Percentiles rank a stretch among this genome's conserved stretches.
Evolutionary conservation across 441 rosid species (phyloP).

Genomic region (Rhodomyrtus psidioides): DNA sequence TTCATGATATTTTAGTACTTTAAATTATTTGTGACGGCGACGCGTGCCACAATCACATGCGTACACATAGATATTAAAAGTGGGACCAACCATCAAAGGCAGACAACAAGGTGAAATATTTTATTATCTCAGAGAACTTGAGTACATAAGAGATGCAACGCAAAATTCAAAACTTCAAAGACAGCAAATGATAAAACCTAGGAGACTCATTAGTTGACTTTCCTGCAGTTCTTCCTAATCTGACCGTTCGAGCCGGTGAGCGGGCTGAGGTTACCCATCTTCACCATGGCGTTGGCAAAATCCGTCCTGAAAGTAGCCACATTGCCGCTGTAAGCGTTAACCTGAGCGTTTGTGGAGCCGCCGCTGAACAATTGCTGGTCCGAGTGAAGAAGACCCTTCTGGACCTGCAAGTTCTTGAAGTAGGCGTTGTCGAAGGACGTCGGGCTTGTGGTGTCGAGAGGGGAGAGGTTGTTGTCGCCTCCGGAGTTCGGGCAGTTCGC

Average conservation of each 20-base stretch:
- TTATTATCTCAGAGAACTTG: background rate
- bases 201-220: conserved; percentile 7
- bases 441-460: conserved; percentile 2
- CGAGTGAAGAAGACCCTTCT: conserved; percentile 15
- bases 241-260: conserved; percentile 36
- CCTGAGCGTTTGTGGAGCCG: conserved; percentile 27
- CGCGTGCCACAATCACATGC: background rate
- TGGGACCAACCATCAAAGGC: background rate
- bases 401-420: conserved; percentile 10
- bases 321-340: conserved; percentile 16
- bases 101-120: background rate
- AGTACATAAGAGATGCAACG: background rate
- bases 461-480: conserved; percentile 7
- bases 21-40: background rate
- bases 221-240: conserved; percentile 31
- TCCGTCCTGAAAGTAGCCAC: conserved; percentile 14
- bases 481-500: conserved; percentile 9
- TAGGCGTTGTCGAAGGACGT: conserved; percentile 5
- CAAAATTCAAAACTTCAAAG: background rate
- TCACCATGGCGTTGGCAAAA: conserved; percentile 29
- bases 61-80: background rate
- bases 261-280: conserved; percentile 27
- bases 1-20: too few species aligned
- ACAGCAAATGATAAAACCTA: background rate
- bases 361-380: conserved; percentile 17